phyloP scores from a whole-genome alignment of 2,329 filamentous ascomycete genomes.

The Leptodontidium sp. region DNA sequence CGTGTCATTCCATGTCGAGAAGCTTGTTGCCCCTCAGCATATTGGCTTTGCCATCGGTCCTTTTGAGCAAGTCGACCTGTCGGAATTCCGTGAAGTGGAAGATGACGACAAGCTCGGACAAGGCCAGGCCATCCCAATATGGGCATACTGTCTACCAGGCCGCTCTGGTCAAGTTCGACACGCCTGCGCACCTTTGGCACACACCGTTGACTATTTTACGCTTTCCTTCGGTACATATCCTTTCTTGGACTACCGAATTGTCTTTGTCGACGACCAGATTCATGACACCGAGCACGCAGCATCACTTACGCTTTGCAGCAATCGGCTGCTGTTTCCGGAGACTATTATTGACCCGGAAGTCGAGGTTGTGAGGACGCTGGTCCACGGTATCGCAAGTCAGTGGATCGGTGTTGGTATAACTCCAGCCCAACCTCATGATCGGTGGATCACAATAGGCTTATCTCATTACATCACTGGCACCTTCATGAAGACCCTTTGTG shows the following conservation, averaged over 20 bases:
- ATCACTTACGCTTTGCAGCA: constrained; percentile 88
- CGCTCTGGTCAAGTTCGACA: constrained; percentile 84
- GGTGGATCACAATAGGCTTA: constrained; percentile 89
- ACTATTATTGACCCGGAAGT: constrained; percentile 87
- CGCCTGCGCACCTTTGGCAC: constrained; percentile 84
- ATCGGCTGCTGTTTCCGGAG: constrained; percentile 82
- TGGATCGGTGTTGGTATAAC: constrained; percentile 96
- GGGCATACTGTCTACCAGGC: constrained; percentile 90
- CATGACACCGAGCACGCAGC: constrained; percentile 79
- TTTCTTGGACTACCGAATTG: constrained; percentile 90
- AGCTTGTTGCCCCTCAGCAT: constrained; percentile 83
- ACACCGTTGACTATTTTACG: constrained; percentile 90
- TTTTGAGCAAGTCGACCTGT: constrained; percentile 91
- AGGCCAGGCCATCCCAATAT: constrained; percentile 81
- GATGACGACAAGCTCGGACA: constrained; percentile 90
- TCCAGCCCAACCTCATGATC: constrained; percentile 79
- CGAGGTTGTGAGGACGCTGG: constrained; percentile 79
- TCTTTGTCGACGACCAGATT: constrained; percentile 90
- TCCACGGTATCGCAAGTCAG: constrained; percentile 86
- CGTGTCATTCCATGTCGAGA: constrained; percentile 81
- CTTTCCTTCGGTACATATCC: constrained; percentile 90
- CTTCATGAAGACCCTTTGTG: constrained; percentile 89
- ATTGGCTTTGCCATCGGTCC: constrained; percentile 94
- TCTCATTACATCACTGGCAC: constrained; percentile 95
- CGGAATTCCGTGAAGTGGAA: constrained; percentile 87